Evolutionary conservation across 2,329 filamentous ascomycete species (phyloP), one percentile per base, ranked within the genome.

Genomic region (Trichoderma hamatum): DNA sequence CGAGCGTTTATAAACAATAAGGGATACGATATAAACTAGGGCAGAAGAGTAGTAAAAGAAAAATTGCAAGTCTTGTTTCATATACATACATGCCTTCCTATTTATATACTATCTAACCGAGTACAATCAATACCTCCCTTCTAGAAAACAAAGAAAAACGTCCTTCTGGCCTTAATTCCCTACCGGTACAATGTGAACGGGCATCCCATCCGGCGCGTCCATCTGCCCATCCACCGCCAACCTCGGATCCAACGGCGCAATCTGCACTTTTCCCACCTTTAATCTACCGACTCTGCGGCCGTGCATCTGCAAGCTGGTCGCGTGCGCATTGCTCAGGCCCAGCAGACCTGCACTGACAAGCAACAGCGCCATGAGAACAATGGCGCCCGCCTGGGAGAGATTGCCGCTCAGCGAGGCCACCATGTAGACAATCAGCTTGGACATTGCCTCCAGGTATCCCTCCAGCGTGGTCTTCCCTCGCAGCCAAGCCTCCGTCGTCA

Each of bases 401-500:
- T 89, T 89, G 13, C 83, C 85, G 68, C 84, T 83, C 24, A 89
- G 76, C 1, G 84, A 83, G 6, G 85, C 86, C 54, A 85, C 84
- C 3, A 88, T 73, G 73, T 88, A 90, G 4, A 89, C 86, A 68
- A 87, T 79, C 58, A 90, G 72, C 71, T 87, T 89, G 11, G 86
- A 83, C 0, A 78, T 74, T 0, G 85, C 85, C 70, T 85, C 84
- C 64, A 86, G 76, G 72, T 84, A 86, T 34, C 83, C 81, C 71
- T 89, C 84, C 2, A 82, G 58, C 30, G 80, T 76, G 0, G 84
- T 86, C 75, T 85, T 83, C 49, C 83, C 78, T 13, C 82, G 80
- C 56, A 90, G 76, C 88, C 87, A 90, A 32, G 81, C 74, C 3
- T 85, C 84, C 3, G 85, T 83, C 1, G 87, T 89, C 51, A 90